Evolutionary conservation across 768 basidiomycete species (phyloP).

Genomic region (Atractiella rhizophila): DNA sequence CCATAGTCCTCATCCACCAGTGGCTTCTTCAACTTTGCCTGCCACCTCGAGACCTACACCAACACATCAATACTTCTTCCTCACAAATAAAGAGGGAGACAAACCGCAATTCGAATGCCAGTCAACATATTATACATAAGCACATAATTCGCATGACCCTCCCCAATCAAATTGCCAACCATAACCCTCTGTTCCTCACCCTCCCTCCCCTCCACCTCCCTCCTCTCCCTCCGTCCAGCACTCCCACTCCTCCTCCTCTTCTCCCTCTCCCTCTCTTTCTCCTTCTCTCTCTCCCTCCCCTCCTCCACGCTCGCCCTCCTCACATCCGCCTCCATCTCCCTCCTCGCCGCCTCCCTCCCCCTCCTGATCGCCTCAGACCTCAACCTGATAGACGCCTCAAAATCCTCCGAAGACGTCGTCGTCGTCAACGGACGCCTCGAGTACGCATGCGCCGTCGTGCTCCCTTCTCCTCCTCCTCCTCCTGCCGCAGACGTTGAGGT

Average conservation of each 20-base stretch:
- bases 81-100: conserved; percentile 18
- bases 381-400: too few relatives aligned
- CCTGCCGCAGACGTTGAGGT: too few relatives aligned
- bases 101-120: conserved; percentile 76
- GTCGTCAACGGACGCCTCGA: too few relatives aligned
- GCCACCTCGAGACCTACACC: conserved; percentile 65
- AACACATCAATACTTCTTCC: not conserved
- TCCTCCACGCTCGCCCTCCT: conserved; percentile 8
- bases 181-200: conserved; percentile 34
- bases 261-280: too few relatives aligned
- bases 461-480: too few relatives aligned
- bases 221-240: not conserved
- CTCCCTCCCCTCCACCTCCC: not conserved
- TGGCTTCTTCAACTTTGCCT: conserved; percentile 72
- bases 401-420: too few relatives aligned
- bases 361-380: conserved; percentile 13
- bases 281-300: too few relatives aligned
- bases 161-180: conserved; percentile 90
- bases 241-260: too few relatives aligned
- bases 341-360: conserved; percentile 15
- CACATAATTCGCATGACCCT: conserved; percentile 94
- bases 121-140: conserved; percentile 99
- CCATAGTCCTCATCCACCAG: conserved; percentile 65
- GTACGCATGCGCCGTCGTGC: too few relatives aligned
- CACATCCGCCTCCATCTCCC: conserved; percentile 4